These are phyloP conservation scores for Fraxinus baroniana DNA, from an alignment of 305 asterid genomes.

Conservation along the genomic window DNA sequence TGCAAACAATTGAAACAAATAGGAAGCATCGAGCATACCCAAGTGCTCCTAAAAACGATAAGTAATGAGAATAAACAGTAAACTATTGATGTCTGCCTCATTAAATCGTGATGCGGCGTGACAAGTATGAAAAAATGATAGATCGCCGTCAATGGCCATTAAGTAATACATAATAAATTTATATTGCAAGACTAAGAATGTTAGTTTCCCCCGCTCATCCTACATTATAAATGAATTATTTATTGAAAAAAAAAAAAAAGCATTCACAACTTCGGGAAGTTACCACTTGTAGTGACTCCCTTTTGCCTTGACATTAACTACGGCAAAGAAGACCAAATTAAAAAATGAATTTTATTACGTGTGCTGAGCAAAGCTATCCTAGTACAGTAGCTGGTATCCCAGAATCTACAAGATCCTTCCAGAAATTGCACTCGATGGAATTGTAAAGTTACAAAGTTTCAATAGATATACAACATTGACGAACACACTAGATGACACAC, in stretches of 20 bases:
- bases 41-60: background rate
- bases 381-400: background rate
- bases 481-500: background rate
- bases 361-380: background rate
- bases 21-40: constrained; percentile 6
- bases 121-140: constrained; percentile 1
- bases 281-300: background rate
- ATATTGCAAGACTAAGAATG: background rate
- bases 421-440: background rate
- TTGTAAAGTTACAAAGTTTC: background rate
- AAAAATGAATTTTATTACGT: background rate
- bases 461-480: constrained; percentile 1
- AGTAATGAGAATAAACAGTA: background rate
- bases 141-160: background rate
- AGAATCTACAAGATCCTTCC: background rate
- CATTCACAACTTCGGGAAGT: background rate
- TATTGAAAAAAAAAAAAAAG: background rate
- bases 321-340: background rate
- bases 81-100: background rate
- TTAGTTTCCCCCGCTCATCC: constrained; percentile 2
- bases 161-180: background rate
- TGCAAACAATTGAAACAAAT: background rate
- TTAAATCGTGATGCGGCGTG: background rate
- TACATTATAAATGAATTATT: background rate
- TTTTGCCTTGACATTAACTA: background rate